Percentiles rank a stretch among this genome's conserved stretches.
Conservation (phyloP, 2,329 filamentous ascomycete species). For the Leptographium lundbergii region DNA sequence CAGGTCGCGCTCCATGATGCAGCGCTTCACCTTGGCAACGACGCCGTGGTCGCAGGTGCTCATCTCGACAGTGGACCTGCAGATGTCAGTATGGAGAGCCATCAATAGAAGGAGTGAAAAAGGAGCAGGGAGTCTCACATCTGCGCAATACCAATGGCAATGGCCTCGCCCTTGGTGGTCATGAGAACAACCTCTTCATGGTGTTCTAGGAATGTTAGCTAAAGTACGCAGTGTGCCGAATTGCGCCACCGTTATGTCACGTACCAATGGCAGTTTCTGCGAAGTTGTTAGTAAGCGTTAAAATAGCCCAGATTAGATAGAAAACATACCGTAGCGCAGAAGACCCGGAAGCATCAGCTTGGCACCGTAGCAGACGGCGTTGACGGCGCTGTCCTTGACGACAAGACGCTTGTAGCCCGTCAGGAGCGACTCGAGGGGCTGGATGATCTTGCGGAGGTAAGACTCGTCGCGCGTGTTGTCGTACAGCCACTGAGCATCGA, state of each 20-base stretch:
- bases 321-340: conserved; percentile 64
- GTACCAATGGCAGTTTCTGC: conserved; percentile 11
- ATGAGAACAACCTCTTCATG: conserved; percentile 96
- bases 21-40: conserved; percentile 97
- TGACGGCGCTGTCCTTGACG: conserved; percentile 93
- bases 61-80: conserved; percentile 74
- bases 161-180: conserved; percentile 98
- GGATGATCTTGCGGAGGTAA: conserved; percentile 81
- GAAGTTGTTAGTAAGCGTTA: background rate
- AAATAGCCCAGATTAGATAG: background rate
- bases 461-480: conserved; percentile 95
- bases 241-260: background rate
- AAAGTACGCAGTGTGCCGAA: background rate
- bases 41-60: conserved; percentile 95
- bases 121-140: conserved; percentile 39
- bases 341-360: conserved; percentile 98
- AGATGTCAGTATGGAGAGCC: background rate
- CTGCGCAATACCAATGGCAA: conserved; percentile 88
- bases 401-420: conserved; percentile 93
- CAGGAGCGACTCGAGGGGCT: conserved; percentile 83
- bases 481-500: conserved; percentile 91
- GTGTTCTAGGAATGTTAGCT: conserved; percentile 52
- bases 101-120: too few relatives aligned
- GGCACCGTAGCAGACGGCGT: conserved; percentile 95
- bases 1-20: conserved; percentile 98